Evolutionary conservation across 2,329 filamentous ascomycete species (phyloP), one percentile per base, ranked within the genome.

Genomic region (Exutisphaerella laricina): DNA sequence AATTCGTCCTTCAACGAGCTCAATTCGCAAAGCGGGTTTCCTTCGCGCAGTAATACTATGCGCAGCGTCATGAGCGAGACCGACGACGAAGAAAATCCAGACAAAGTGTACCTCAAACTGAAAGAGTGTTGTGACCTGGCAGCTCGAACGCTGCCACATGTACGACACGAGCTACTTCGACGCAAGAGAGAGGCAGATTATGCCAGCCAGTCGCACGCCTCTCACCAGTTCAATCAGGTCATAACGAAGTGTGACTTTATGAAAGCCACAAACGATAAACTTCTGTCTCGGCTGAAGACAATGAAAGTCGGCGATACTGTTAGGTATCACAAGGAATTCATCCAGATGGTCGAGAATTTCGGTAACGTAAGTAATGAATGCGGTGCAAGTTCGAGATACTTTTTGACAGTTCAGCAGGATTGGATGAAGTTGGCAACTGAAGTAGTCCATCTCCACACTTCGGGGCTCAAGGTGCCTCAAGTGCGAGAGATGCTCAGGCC

Each of bases 261-360:
- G 13, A 75, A 89, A 30, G 78, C 85, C 43, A 81, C 85, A 54
- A 85, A 85, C 2, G 81, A 88, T 57, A 73, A 78, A 8, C 72
- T 96, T 20, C 83, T 85, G 57, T 72, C 72, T 28, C 77, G 83
- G n/a, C 68, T 96, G 8, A 86, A 82, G 3, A 74, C 77, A 34
- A 86, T 95, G 70, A 88, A 88, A 61, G 71, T 94, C 8, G 92
- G 90, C 61, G 88, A 95, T 56, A 85, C 86, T 5, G 82, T 80
- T 38, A 76, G 87, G 41, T 80, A 74, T 50, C 75, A 79, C 51
- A 71, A 72, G 30, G 77, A 79, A 37, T 78, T 82, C 55, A 80
- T 77, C 77, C 72, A 78, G 52, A 71, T 89, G 40, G 92, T 85
- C 68, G 88, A 84, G 66, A 75, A 73, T 54, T 88, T 88, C 52